Base-by-base conservation (phyloP, 148 eudicot genomes). In the Mesembryanthemum crystallinum region DNA sequence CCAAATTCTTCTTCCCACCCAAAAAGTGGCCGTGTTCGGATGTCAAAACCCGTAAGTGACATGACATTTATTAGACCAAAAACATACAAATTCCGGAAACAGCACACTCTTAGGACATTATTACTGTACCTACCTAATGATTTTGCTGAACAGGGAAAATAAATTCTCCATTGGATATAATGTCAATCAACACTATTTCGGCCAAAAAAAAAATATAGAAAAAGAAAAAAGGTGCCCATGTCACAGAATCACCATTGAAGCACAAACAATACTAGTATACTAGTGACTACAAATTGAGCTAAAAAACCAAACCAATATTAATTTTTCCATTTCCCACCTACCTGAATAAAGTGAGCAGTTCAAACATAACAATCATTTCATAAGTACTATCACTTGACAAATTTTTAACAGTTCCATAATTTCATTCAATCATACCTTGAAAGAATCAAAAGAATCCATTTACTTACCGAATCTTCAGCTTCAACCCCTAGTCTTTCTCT, bases 381-480 rank as follows among this genome's bases (percentile, higher is more conserved):
- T 33, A 72, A 73, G 23, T 18, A 24, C 24, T n/a, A 58, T 17
- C 64, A 25, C 27, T 23, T 25, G 24, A 39, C 24, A 73, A 21
- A 25, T 5, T 28, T 13, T 20, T 18, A 25, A 17, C 13, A 39
- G 39, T 27, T 17, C 59, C 27, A 62, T 17, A 28, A 61, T 25
- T 62, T 5, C 8, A 62, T 18, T 43, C 28, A 62, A 45, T 45
- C 52, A 37, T 20, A 9, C 10, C 13, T 65, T 65, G 14, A 18
- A 42, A 15, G 17, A 67, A 28, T 47, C 65, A 61, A 8, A 17
- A 51, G 42, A 23, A 27, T 9, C 35, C 29, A 21, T n/a, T 1
- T 1, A 47, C 76, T 12, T 47, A 73, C 77, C 70, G 18, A 74
- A 64, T n/a, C n/a, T 64, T 8, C 24, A 37, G 67, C 67, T 64